Evolutionary conservation across 352 stramenopile species (phyloP).

Genomic region (Phytopythium cucurbitacearum): DNA sequence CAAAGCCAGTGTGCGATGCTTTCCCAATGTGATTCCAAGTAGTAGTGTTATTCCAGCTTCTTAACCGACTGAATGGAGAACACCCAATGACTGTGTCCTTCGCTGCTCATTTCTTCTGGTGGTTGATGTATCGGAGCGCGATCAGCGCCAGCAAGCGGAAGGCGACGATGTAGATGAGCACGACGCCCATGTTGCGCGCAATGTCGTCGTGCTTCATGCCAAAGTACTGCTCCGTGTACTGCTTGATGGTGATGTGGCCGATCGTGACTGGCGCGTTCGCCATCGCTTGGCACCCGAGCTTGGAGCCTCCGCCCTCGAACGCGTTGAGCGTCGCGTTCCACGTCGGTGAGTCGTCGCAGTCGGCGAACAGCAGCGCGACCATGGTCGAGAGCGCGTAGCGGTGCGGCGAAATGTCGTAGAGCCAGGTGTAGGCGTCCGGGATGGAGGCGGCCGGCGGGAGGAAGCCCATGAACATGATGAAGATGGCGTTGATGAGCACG

Average conservation of each 20-base stretch:
- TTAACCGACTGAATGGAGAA: too few relatives aligned
- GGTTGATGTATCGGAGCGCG: slow-evolving; percentile 9
- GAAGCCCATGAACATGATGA: slow-evolving; percentile 30
- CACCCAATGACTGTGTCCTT: too few relatives aligned
- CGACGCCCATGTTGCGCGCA: slow-evolving; percentile 5
- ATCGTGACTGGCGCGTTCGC: not conserved
- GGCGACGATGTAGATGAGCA: slow-evolving; percentile 7
- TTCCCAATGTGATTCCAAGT: too few relatives aligned
- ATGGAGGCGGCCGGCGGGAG: slow-evolving; percentile 15
- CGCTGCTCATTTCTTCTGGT: slow-evolving; percentile 1
- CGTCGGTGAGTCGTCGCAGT: slow-evolving; percentile 4
- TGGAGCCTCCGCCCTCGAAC: not conserved
- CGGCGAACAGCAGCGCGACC: slow-evolving; percentile 13
- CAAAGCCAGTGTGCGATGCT: too few relatives aligned
- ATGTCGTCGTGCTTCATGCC: not conserved
- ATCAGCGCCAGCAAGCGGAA: slow-evolving; percentile 8
- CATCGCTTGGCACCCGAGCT: slow-evolving; percentile 1
- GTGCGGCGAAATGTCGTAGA: slow-evolving; percentile 18
- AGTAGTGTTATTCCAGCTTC: too few relatives aligned
- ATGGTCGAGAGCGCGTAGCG: slow-evolving; percentile 15
- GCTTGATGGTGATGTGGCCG: slow-evolving; percentile 10
- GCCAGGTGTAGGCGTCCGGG: slow-evolving; percentile 11
- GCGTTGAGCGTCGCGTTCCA: not conserved
- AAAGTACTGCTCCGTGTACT: slow-evolving; percentile 18
- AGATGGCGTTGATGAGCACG: slow-evolving; percentile 24